Evolutionary conservation across 805 yeast species (phyloP).

Genomic region (Yamadazyma ubonensis): DNA sequence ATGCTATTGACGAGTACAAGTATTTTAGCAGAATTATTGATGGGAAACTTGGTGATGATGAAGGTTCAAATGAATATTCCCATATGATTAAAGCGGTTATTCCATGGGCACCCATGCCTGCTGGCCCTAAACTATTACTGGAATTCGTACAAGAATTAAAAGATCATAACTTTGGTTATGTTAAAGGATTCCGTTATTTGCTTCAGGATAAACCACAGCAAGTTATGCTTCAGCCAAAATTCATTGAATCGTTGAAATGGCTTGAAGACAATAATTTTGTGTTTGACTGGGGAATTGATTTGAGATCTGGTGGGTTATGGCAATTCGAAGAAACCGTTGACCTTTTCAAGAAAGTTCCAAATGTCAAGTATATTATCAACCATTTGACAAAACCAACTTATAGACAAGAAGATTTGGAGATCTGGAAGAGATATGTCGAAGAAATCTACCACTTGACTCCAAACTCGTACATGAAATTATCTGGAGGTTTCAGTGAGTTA

Average conservation of each 20-base stretch:
- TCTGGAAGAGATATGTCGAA: constrained; percentile 23
- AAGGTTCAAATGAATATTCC: constrained; percentile 11
- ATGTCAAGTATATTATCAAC: constrained; percentile 35
- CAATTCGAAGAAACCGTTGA: constrained; percentile 38
- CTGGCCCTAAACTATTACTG: constrained; percentile 25
- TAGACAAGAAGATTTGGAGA: constrained; percentile 8
- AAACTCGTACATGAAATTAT: constrained; percentile 34
- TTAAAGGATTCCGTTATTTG: constrained; percentile 44
- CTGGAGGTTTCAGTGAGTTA: constrained; percentile 44
- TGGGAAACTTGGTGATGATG: constrained; percentile 12
- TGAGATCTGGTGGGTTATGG: constrained; percentile 34
- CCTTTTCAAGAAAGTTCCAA: constrained; percentile 25
- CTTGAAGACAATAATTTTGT: constrained; percentile 25
- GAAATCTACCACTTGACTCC: constrained; percentile 18
- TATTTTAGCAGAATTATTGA: constrained; percentile 18
- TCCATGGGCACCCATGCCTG: constrained; percentile 48
- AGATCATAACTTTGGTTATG: constrained; percentile 14
- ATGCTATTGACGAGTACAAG: constrained; percentile 22
- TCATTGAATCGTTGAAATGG: constrained; percentile 36
- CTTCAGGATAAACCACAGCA: constrained; percentile 43
- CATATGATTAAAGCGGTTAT: constrained; percentile 27
- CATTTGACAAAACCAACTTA: constrained; percentile 45
- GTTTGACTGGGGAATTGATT: constrained; percentile 46
- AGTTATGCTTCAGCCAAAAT: constrained; percentile 26
- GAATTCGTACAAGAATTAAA: constrained; percentile 16